Conservation (phyloP, 768 basidiomycete genomes). For the Mycena albidolilacea region DNA sequence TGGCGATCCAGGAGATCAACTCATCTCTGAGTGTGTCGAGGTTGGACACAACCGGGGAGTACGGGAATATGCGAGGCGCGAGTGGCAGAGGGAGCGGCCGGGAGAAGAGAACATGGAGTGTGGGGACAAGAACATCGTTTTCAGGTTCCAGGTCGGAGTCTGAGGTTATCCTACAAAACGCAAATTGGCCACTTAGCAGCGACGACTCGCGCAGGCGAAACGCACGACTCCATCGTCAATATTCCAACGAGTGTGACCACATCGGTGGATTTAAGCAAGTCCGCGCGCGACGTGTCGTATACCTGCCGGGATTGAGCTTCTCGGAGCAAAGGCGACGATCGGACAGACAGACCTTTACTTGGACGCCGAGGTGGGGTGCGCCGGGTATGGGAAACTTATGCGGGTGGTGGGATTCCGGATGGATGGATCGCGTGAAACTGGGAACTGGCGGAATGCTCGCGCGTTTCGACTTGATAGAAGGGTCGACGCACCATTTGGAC, state of each 20-base stretch:
- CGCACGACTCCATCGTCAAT: slow-evolving; percentile 73
- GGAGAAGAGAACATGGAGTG: slow-evolving; percentile 78
- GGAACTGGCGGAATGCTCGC: slow-evolving; percentile 13
- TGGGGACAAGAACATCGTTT: slow-evolving; percentile 63
- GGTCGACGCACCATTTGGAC: slow-evolving; percentile 36
- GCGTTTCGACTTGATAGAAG: slow-evolving; percentile 1
- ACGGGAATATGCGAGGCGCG: slow-evolving; percentile 57
- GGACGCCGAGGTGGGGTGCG: slow-evolving; percentile 74
- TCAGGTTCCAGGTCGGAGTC: slow-evolving; percentile 58
- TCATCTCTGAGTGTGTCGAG: slow-evolving; percentile 59
- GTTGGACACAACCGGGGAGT: slow-evolving; percentile 32
- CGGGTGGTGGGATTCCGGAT: slow-evolving; percentile 46
- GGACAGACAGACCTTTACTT: slow-evolving; percentile 71
- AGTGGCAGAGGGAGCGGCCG: slow-evolving; percentile 57
- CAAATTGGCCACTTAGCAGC: background rate
- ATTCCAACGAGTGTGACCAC: slow-evolving; percentile 82
- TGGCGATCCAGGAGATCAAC: slow-evolving; percentile 81
- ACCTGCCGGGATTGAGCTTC: slow-evolving; percentile 57
- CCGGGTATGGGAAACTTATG: slow-evolving; percentile 78
- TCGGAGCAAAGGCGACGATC: background rate
- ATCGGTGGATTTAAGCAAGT: slow-evolving; percentile 72
- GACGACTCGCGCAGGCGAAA: background rate
- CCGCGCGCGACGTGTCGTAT: slow-evolving; percentile 63
- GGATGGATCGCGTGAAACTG: slow-evolving; percentile 12
- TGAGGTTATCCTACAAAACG: slow-evolving; percentile 51